phyloP scores from a whole-genome alignment of 352 stramenopile genomes.

The Phytophthora pseudosyringae region DNA sequence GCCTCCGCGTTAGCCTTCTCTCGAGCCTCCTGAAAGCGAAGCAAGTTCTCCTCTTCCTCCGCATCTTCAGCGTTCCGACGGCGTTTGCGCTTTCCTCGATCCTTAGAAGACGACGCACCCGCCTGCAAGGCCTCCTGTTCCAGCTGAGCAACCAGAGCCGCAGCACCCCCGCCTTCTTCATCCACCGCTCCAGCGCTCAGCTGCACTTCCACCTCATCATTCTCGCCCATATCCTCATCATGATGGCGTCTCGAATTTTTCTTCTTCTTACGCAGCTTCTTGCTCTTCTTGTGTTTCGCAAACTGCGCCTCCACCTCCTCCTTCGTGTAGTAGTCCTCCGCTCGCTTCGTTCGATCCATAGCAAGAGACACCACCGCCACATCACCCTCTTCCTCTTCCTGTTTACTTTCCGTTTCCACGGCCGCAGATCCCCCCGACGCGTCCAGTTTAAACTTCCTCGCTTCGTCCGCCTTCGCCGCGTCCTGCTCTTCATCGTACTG shows the following conservation, averaged over 20 bases:
- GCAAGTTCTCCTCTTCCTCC: conserved; percentile 58
- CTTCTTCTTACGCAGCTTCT: conserved; percentile 84
- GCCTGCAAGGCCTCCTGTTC: conserved; percentile 62
- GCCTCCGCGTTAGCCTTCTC: conserved; percentile 65
- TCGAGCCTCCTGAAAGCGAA: conserved; percentile 75
- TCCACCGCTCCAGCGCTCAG: conserved; percentile 14
- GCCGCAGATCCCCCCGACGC: conserved; percentile 35
- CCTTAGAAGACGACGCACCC: conserved; percentile 29
- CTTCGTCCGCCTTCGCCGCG: conserved; percentile 37
- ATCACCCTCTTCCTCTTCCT: conserved; percentile 43
- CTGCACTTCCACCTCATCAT: conserved; percentile 41
- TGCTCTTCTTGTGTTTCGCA: conserved; percentile 75
- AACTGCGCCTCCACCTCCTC: conserved; percentile 89
- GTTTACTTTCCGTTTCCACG: conserved; percentile 8
- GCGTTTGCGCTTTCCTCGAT: conserved; percentile 67
- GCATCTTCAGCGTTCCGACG: conserved; percentile 42
- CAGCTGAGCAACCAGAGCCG: conserved; percentile 62
- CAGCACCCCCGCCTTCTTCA: conserved; percentile 24
- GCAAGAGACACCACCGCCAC: conserved; percentile 66
- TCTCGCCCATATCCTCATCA: conserved; percentile 52
- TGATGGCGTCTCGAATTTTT: conserved; percentile 60
- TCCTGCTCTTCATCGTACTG: conserved; percentile 93
- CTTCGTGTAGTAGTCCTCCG: conserved; percentile 85
- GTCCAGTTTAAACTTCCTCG: conserved; percentile 70
- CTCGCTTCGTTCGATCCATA: conserved; percentile 53